Evolutionary conservation across 257 asterid genomes (phyloP), one percentile per base, ranked within the genome.

Genomic region (Solanum medicagineum): DNA sequence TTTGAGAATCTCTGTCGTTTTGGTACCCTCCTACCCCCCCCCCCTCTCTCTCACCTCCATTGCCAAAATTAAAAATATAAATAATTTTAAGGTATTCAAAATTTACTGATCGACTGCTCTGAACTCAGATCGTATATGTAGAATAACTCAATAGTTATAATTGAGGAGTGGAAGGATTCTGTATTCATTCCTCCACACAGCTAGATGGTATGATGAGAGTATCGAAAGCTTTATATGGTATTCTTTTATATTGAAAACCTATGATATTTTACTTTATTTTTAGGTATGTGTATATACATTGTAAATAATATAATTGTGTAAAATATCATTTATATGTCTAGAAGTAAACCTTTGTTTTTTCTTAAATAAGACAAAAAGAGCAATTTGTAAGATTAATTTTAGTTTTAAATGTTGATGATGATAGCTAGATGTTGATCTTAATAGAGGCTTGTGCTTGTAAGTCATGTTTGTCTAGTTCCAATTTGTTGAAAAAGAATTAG

Each of bases 1-100:
- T 44, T 66, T 87, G 86, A 83, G 87, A 86, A 88, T 89, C 89
- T 91, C 88, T 88, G 94, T 87, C 92, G 89, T 86, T 77, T 87
- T 86, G 86, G 62, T 80, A 22, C 24, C 42, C 53, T 1, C 2
- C 19, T 32, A 14, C 10, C 29, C 45, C 73, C n/a, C 0, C n/a
- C 11, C 3, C 8, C 57, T 0, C 19, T 10, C 62, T 32, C 36
- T 29, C 32, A 29, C 36, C 36, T 32, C 36, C 29, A 26, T 26
- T 26, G 29, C 2, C 29, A 29, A 5, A 2, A 17, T 54, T 54
- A 55, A 65, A 65, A 65, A 16, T 0, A 22, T 8, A 68, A 66
- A 14, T 29, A 29, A 66, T 15, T 40, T 68, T 68, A 14, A 15
- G 1, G 22, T 15, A 66, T 66, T 66, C 3, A 10, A 7, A 66